Base-by-base conservation (phyloP, 768 basidiomycete species). In the Grammothele lineata region DNA sequence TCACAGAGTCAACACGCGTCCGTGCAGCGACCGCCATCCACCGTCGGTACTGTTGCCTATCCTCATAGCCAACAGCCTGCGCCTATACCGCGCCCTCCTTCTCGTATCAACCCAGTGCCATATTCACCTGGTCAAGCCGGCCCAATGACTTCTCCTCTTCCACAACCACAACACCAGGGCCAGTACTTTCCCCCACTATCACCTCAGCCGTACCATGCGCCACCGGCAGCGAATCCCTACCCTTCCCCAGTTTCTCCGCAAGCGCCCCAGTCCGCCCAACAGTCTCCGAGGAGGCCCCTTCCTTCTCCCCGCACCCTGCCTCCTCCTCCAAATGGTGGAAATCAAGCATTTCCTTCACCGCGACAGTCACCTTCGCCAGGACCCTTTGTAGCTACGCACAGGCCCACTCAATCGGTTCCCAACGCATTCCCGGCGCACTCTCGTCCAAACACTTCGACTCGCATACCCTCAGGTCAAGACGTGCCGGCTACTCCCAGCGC, bases 241-340 rank as follows among this genome's bases (percentile, higher is more conserved):
- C 51, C 51, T 3, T 53, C 51, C 4, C 51, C 51, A 2, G 43
- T 48, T 2, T 53, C 51, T 11, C 51, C 51, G 19, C 51, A 51
- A 19, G 40, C 30, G 3, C 30, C 53, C 26, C 37, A 40, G 15
- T n/a, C n/a, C n/a, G n/a, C n/a, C n/a, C n/a, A 54, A 8, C 51
- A 53, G 38, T 21, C 40, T 1, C n/a, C 33, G 14, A 33, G 52
- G 10, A 47, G 59, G 5, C 61, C 61, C 2, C 51, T 62, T 3
- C 61, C 61, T 11, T 24, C 48, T 14, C 60, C 60, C 3, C 53
- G 51, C 9, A 38, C 34, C 8, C 27, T 48, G 5, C 48, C 60
- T 21, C 37, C 55, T 2, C 43, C 56, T 11, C 46, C 54, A 0
- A 32, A 1, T 43, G 48, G 54, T 32, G 44, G 8, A 9, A 36